Conservation (phyloP, 1,284 basidiomycete species). For the Trichosporon sp. region DNA sequence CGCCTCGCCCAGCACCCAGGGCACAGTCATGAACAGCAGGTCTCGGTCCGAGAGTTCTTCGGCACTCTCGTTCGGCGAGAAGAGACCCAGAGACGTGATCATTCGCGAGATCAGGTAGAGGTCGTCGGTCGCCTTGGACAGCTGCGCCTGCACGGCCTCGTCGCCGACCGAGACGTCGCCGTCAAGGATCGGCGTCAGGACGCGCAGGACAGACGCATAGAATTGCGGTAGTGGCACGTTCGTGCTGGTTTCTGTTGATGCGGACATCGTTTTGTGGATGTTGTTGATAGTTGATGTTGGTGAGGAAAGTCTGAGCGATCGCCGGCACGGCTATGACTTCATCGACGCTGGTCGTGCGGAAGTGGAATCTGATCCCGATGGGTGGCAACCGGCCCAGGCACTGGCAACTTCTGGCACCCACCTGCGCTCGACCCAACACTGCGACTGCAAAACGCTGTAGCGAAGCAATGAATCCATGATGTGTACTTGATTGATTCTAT, state of each 20-base stretch:
- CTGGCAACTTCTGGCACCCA: background rate
- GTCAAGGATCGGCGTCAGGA: constrained; percentile 50
- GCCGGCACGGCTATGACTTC: background rate
- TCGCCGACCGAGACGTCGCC: constrained; percentile 44
- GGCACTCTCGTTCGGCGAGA: constrained; percentile 80
- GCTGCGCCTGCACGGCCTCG: constrained; percentile 37
- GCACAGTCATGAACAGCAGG: constrained; percentile 76
- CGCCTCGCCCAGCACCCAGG: constrained; percentile 73
- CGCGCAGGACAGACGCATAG: constrained; percentile 45
- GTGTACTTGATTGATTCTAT: constrained; percentile 1
- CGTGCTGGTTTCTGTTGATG: constrained; percentile 26
- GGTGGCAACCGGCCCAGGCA: background rate
- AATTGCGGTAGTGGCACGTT: constrained; percentile 52
- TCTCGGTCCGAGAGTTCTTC: constrained; percentile 82
- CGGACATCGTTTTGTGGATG: constrained; percentile 21
- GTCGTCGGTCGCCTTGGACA: constrained; percentile 43
- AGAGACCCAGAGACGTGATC: constrained; percentile 65
- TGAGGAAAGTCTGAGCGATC: background rate
- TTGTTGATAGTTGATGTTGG: background rate
- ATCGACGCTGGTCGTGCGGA: background rate
- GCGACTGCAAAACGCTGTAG: background rate
- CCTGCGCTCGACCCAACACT: background rate
- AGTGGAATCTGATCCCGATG: background rate
- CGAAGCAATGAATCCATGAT: background rate
- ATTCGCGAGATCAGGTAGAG: constrained; percentile 54